These are phyloP conservation scores for Aspergillus sparsus DNA, from an alignment of 495 filamentous ascomycete species.

Conservation along the genomic window DNA sequence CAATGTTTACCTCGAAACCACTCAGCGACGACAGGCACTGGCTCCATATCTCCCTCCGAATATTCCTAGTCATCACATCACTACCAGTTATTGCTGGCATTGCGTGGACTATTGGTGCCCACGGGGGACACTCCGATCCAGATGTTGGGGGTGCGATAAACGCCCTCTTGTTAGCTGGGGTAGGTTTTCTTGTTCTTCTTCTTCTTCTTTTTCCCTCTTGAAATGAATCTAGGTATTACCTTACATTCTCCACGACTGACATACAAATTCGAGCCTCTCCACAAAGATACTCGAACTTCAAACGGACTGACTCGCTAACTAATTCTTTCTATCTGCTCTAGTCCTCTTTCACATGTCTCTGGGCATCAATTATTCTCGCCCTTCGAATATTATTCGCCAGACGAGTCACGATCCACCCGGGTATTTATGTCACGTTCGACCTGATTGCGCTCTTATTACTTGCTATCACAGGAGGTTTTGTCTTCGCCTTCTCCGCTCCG, in stretches of 20 bases:
- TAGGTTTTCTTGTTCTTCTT: neutral
- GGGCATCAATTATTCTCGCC: neutral
- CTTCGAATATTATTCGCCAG: neutral
- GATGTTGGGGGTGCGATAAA: neutral
- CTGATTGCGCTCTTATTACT: neutral
- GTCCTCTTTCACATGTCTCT: neutral
- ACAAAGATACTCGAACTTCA: too few species aligned
- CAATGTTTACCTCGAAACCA: neutral
- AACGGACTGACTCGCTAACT: too few species aligned
- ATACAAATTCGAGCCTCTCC: too few species aligned
- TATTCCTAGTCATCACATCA: neutral
- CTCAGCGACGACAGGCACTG: conserved; percentile 1
- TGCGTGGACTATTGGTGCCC: neutral
- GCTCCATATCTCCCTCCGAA: neutral
- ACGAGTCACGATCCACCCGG: neutral
- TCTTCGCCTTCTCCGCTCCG: neutral
- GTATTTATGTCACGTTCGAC: neutral
- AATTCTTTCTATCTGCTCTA: neutral
- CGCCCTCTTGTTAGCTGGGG: neutral
- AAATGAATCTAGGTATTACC: neutral
- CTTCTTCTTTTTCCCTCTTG: neutral
- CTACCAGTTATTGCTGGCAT: neutral
- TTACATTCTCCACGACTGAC: neutral
- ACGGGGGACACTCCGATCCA: neutral
- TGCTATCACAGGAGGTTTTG: neutral